Evolutionary conservation across 2,329 filamentous ascomycete genomes (phyloP), one percentile per base, ranked within the genome.

Genomic region (Claviceps monticola): DNA sequence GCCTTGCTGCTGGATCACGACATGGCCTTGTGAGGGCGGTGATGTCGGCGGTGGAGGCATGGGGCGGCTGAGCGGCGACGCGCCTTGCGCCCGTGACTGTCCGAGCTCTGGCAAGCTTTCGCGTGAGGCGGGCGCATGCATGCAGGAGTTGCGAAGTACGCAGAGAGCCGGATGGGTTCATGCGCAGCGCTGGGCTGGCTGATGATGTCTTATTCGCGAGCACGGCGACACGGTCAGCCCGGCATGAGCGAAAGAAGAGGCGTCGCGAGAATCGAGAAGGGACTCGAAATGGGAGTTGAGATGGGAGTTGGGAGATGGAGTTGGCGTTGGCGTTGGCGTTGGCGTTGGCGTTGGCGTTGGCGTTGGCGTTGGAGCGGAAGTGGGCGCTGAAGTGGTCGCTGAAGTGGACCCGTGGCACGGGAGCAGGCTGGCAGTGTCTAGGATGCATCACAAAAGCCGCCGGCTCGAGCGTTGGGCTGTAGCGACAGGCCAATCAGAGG

Each of bases 1-100:
- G 9, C 57, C 60, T 37, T 61, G 60, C 4, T 60, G 60, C 19
- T 58, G 58, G 13, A 57, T 46, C 19, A n/a, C 51, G 60, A 37
- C 26, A 26, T 51, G 53, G 62, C 54, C 56, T 54, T 53, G 66
- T 63, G 54, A 61, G 65, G 74, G 72, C 52, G 73, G 71, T 52
- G 73, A 74, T n/a, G 61, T 56, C 50, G 53, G 57, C 9, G 68
- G 70, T 39, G 72, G 73, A 51, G 72, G 71, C 71, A 75, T 75
- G 42, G 64, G 62, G 58, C 69, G 71, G 60, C 64, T 67, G 51
- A 73, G 63, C 43, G 72, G 72, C 8, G 73, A 71, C n/a, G 71
- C 58, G 61, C 68, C 72, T 51, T 67, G 71, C 52, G 71, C 68
- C 55, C 71, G 71, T 51, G 68, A 64, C 61, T 70, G 70, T 50